These are phyloP conservation scores for Ustilago sp. DNA, from an alignment of 1,284 basidiomycete species.

Conservation along the genomic window DNA sequence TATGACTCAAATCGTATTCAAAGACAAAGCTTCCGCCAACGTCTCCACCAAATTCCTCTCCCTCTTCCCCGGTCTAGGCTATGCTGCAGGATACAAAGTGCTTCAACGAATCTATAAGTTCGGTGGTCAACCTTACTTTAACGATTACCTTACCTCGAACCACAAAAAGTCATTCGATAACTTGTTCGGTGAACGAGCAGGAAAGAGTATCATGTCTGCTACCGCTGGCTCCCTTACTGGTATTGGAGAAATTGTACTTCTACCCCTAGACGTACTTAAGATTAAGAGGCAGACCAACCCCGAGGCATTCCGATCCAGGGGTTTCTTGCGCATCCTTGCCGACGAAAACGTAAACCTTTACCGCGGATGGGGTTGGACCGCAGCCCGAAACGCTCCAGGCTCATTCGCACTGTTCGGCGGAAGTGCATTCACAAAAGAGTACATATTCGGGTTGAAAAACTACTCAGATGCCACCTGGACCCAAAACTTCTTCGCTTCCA, in stretches of 20 bases:
- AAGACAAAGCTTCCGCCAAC: conserved; percentile 80
- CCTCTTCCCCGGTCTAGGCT: conserved; percentile 96
- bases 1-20: conserved; percentile 86
- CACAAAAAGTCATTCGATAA: conserved; percentile 82
- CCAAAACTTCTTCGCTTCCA: conserved; percentile 83
- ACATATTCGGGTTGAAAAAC: conserved; percentile 86
- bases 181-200: conserved; percentile 92
- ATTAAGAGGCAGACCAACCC: conserved; percentile 80
- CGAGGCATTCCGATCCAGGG: conserved; percentile 72
- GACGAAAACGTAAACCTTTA: conserved; percentile 92
- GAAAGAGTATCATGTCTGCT: conserved; percentile 95
- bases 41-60: conserved; percentile 80
- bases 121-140: conserved; percentile 97
- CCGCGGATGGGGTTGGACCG: conserved; percentile 98
- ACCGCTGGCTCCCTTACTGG: conserved; percentile 76
- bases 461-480: conserved; percentile 93
- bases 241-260: conserved; percentile 94
- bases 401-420: conserved; percentile 93
- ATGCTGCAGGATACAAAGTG: conserved; percentile 88
- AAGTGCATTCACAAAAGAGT: conserved; percentile 93
- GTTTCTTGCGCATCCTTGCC: conserved; percentile 86
- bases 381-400: conserved; percentile 96
- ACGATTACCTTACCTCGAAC: conserved; percentile 85
- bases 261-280: conserved; percentile 95
- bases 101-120: conserved; percentile 77